Evolutionary conservation across 2,329 filamentous ascomycete genomes (phyloP), one percentile per base, ranked within the genome.

Genomic region (Ustilaginoidea virens): DNA sequence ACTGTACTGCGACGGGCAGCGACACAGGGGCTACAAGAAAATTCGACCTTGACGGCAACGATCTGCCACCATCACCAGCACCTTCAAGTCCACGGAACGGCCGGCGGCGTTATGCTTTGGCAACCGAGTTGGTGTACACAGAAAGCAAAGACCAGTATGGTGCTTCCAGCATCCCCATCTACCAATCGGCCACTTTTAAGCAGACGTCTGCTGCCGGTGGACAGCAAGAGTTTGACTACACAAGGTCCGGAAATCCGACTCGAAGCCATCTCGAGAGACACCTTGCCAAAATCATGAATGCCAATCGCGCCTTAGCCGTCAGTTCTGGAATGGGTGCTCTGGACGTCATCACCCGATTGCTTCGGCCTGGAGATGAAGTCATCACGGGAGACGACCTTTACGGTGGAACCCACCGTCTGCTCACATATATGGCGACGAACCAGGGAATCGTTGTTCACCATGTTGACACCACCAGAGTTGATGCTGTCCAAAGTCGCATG

Each of bases 131-230:
- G 37, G 90, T 98, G 35, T 96, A 87, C 55, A 96, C 87, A 29
- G 90, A 98, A 45, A 75, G 79, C 51, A 90, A 78, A 56, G 90
- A 98, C 55, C 90, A 98, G 61, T 94, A 96, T 63, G 92, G 92
- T 48, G 73, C 90, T 33, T 93, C 83, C 43, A 96, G 86, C 54
- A 78, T 92, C 44, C 90, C 90, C 30, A 96, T 98, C 49, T 98
- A 98, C 56, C 90, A 93, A 68, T 92, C 83, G 27, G 92, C 90
- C 27, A 98, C 90, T 21, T 98, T 98, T 66, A 98, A 98, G 60
- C 90, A 96, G 57, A 71, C 70, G 14, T 82, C 79, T 12, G 78
- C 80, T 37, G 66, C 58, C 25, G 83, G 81, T 34, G 83, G 82
- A 35, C 80, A 73, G 41, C 63, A 71, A 47, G 86, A 96, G 55